A percentile compares a stretch with the other conserved stretches of the same genome.
These are phyloP conservation scores for Albifimbria verrucaria DNA, from an alignment of 2,329 filamentous ascomycete genomes.

Conservation along the genomic window DNA sequence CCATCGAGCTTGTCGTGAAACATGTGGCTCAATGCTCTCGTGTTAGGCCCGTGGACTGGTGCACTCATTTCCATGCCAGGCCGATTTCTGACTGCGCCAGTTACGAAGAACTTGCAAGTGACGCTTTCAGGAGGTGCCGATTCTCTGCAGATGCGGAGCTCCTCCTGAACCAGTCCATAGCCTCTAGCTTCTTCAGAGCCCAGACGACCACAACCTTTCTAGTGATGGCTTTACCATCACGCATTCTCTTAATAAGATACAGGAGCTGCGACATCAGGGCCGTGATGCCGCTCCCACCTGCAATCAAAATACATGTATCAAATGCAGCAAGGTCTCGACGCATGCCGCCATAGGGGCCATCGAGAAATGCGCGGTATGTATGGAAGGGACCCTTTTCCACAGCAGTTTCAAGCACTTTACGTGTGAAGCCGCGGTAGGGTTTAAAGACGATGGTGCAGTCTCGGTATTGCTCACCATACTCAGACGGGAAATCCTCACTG, in stretches of 20 bases:
- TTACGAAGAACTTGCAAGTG: constrained; percentile 93
- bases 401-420: constrained; percentile 76
- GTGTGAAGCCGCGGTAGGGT: constrained; percentile 87
- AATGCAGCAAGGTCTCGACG: constrained; percentile 85
- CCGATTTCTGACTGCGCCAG: constrained; percentile 53
- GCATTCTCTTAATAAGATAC: constrained; percentile 94
- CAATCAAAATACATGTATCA: constrained; percentile 88
- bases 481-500: constrained; percentile 88
- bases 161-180: constrained; percentile 98
- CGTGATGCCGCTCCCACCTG: constrained; percentile 91
- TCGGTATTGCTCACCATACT: constrained; percentile 82
- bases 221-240: constrained; percentile 90
- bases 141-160: constrained; percentile 86
- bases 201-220: constrained; percentile 90
- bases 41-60: constrained; percentile 29
- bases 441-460: constrained; percentile 91
- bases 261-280: constrained; percentile 88
- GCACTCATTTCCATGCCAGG: constrained; percentile 39
- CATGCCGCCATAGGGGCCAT: constrained; percentile 95
- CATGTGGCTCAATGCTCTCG: constrained; percentile 65
- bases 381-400: constrained; percentile 85
- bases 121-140: constrained; percentile 84
- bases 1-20: constrained; percentile 87
- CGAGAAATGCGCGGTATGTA: constrained; percentile 87
- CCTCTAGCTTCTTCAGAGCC: constrained; percentile 85